A percentile compares a stretch with the other conserved stretches of the same genome.
Conservation (phyloP, 2,329 filamentous ascomycete species). For the Fusarium sp. region DNA sequence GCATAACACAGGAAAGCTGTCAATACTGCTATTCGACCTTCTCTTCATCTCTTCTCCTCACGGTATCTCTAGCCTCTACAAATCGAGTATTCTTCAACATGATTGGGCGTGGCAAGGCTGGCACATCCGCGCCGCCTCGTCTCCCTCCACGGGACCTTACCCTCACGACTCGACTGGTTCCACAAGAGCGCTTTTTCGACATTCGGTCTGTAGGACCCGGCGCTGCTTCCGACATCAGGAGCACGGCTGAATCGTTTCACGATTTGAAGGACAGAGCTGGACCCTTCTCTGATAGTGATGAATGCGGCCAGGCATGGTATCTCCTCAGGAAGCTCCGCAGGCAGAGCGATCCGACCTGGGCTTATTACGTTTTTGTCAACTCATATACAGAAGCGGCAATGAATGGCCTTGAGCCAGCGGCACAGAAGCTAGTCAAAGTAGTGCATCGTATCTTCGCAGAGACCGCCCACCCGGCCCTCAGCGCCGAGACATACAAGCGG, state of each 20-base stretch:
- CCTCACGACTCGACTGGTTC: conserved; percentile 8
- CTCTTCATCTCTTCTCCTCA: too few species aligned
- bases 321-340: not conserved
- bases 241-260: not conserved
- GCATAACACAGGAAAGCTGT: too few species aligned
- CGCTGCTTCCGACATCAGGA: conserved; percentile 1
- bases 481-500: not conserved
- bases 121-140: not conserved
- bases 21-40: too few species aligned
- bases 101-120: not conserved
- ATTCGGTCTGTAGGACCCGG: conserved; percentile 21
- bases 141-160: conserved; percentile 14
- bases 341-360: not conserved
- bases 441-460: not conserved
- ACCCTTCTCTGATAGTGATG: not conserved
- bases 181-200: conserved; percentile 14
- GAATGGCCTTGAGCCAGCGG: not conserved
- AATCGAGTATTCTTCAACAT: not conserved
- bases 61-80: too few species aligned
- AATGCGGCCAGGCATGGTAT: not conserved
- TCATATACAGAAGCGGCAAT: too few species aligned
- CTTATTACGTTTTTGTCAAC: too few species aligned
- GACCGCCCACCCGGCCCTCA: too few species aligned
- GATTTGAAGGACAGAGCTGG: not conserved
- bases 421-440: conserved; percentile 7